Evolutionary conservation across 805 yeast species (phyloP), one percentile per base, ranked within the genome.

Genomic region (Kazachstania africana): DNA sequence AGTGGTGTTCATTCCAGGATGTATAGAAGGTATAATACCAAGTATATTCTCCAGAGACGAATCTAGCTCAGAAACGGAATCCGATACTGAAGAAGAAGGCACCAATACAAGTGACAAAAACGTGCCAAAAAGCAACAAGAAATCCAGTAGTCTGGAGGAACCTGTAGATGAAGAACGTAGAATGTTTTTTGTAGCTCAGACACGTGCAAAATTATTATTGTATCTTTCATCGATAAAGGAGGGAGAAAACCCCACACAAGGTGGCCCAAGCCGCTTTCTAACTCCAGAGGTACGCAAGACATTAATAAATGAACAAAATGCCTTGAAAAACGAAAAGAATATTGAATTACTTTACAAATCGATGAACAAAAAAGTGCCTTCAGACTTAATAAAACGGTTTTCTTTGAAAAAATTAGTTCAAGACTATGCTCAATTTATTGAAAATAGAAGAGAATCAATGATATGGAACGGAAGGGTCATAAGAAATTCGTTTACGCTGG

Each of bases 181-280:
- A 30, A 71, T 88, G 42, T 67, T 85, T 36, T 91, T 83, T 52
- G 98, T 91, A 9, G 94, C 95, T 0, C 62, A 77, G 27, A 88
- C 95, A 0, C 65, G 98, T 40, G 93, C 95, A 0, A 78, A 79
- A 50, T 54, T 54, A 3, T 45, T 75, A 16, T 49, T 78, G 8
- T 71, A 68, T 41, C 42, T 77, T 12, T 47, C 61, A 1, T 43
- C 57, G 2, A 44, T 51, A 1, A 42, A 40, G 15, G 51, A 42
- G n/a, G 35, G 34, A 12, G 48, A 41, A 10, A 44, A 37, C 21
- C 43, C 47, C 8, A 32, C 32, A 12, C 28, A 36, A 5, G 45
- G 50, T 16, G 40, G 37, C 3, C 55, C 58, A 4, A 53, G 57
- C 33, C 36, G 60, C 16, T 55, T 55, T 37, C 26, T 55, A 18